Evolutionary conservation across 495 filamentous ascomycete genomes (phyloP).

Genomic region (Talaromyces proteolyticus): DNA sequence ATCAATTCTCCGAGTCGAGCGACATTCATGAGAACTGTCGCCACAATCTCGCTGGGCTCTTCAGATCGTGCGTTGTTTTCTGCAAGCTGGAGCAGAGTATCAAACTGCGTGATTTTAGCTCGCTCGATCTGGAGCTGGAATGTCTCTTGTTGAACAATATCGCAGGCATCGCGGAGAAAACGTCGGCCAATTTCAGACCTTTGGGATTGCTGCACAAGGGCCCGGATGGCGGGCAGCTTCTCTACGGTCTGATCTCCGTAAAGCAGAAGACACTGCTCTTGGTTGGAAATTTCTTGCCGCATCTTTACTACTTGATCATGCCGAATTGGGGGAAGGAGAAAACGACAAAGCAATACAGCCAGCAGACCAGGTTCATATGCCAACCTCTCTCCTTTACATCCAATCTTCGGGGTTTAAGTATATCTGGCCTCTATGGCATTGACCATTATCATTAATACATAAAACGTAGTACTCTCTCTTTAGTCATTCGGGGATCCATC

Average conservation of each 20-base stretch:
- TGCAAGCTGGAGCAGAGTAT: constrained; percentile 7
- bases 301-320: background rate
- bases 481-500: no score
- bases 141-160: constrained; percentile 11
- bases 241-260: constrained; percentile 15
- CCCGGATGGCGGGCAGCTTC: constrained; percentile 7
- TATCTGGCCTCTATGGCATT: no score
- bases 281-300: background rate
- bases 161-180: constrained; percentile 12
- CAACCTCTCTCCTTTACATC: no score
- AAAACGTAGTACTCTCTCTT: no score
- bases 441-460: no score
- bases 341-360: background rate
- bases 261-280: constrained; percentile 1
- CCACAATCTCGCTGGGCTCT: constrained; percentile 4
- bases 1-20: constrained; percentile 9
- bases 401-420: no score
- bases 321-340: background rate
- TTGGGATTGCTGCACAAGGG: constrained; percentile 4
- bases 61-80: constrained; percentile 10
- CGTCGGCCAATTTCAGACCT: constrained; percentile 6
- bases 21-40: constrained; percentile 8
- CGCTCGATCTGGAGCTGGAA: constrained; percentile 3
- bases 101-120: constrained; percentile 5
- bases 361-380: background rate